A percentile compares a stretch with the other conserved stretches of the same genome.
These are phyloP conservation scores for Aspergillus homomorphus DNA, from an alignment of 495 filamentous ascomycete species.

Conservation along the genomic window DNA sequence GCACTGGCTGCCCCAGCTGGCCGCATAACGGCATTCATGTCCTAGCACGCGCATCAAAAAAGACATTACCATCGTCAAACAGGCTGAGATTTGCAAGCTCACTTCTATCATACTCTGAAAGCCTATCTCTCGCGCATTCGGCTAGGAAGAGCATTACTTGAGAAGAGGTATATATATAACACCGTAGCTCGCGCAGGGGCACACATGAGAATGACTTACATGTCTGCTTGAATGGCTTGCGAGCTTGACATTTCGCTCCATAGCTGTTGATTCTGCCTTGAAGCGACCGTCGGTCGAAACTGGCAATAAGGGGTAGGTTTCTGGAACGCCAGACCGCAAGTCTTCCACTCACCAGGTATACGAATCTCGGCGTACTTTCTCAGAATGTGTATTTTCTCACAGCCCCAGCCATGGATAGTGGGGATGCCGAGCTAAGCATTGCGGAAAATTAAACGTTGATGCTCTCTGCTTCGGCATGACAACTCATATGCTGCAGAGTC, in stretches of 20 bases:
- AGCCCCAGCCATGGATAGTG: too few species aligned
- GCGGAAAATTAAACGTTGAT: too few species aligned
- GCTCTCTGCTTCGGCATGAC: too few species aligned
- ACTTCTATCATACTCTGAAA: too few species aligned
- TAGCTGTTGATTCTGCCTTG: neutral
- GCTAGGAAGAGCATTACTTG: too few species aligned
- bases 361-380: neutral
- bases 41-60: neutral
- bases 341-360: neutral
- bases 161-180: neutral
- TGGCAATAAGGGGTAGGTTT: neutral
- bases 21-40: neutral
- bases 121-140: too few species aligned
- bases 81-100: too few species aligned
- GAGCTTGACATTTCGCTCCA: neutral
- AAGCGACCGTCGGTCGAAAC: neutral
- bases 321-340: neutral
- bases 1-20: neutral
- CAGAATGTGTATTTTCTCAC: neutral
- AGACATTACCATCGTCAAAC: too few species aligned
- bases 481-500: too few species aligned
- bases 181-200: neutral
- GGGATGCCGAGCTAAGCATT: too few species aligned
- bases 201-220: neutral
- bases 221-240: neutral